These are phyloP conservation scores for Ceriops decandra DNA, from an alignment of 345 rosid species.

Conservation along the genomic window DNA sequence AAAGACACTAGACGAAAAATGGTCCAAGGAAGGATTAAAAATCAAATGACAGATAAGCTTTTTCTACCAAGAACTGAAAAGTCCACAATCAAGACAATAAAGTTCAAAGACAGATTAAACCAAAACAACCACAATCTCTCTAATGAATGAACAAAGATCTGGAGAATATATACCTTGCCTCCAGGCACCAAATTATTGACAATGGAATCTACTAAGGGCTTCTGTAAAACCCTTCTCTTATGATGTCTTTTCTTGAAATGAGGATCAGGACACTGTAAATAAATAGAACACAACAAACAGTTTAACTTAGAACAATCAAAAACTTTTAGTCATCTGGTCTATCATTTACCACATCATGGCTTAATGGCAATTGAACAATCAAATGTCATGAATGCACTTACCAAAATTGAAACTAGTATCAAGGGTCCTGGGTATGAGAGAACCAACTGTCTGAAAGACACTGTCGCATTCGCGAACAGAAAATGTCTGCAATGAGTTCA, in stretches of 20 bases:
- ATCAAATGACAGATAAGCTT: no score
- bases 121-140: not conserved
- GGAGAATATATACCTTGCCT: constrained; percentile 58
- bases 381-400: constrained; percentile 25
- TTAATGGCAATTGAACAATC: constrained; percentile 1
- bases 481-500: constrained; percentile 62
- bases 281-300: not conserved
- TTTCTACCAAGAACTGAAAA: no score
- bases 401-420: constrained; percentile 79
- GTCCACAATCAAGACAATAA: not conserved
- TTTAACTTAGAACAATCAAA: constrained; percentile 4
- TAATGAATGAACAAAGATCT: not conserved
- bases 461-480: constrained; percentile 72
- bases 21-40: no score
- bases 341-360: not conserved
- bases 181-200: constrained; percentile 51
- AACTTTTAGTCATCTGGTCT: not conserved
- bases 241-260: constrained; percentile 93
- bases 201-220: constrained; percentile 64
- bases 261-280: constrained; percentile 88
- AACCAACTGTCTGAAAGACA: constrained; percentile 61
- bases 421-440: constrained; percentile 75
- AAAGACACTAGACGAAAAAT: no score
- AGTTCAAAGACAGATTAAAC: not conserved
- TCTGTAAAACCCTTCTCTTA: constrained; percentile 86